Evolutionary conservation across 192 early-diverging fungal genomes (phyloP).

Genomic region (Spizellomyces sp.): DNA sequence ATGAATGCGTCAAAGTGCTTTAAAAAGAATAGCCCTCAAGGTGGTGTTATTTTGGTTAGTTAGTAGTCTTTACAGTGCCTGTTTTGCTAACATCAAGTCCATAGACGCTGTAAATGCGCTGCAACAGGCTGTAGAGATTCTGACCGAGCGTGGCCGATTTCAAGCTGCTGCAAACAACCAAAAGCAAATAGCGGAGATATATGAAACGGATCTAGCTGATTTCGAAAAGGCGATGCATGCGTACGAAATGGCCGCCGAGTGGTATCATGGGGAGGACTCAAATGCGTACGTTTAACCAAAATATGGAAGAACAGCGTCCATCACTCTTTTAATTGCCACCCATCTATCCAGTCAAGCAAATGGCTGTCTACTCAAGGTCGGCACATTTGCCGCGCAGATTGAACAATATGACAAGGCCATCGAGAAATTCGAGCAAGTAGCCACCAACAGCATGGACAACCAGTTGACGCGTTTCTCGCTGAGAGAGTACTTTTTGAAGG

Average conservation of each 20-base stretch:
- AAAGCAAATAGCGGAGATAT: constrained; percentile 92
- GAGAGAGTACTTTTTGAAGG: constrained; percentile 96
- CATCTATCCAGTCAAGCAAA: constrained; percentile 71
- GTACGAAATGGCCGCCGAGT: constrained; percentile 90
- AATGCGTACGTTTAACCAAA: constrained; percentile 67
- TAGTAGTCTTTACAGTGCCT: background rate
- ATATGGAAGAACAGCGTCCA: background rate
- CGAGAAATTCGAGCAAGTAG: constrained; percentile 87
- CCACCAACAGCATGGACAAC: constrained; percentile 81
- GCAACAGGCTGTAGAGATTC: constrained; percentile 75
- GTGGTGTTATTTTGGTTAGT: constrained; percentile 27
- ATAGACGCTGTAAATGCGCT: constrained; percentile 75
- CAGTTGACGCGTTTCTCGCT: constrained; percentile 93
- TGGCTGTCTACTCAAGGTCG: constrained; percentile 90
- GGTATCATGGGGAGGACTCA: constrained; percentile 91
- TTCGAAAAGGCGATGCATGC: constrained; percentile 78
- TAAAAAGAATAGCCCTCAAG: constrained; percentile 81
- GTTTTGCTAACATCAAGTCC: background rate
- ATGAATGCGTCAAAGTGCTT: constrained; percentile 88
- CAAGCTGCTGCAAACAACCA: constrained; percentile 88
- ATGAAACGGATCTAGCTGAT: constrained; percentile 83
- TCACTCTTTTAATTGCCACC: background rate
- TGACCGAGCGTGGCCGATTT: constrained; percentile 86
- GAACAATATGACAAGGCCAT: constrained; percentile 89
- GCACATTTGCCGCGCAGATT: constrained; percentile 83